A percentile compares a stretch with the other conserved stretches of the same genome.
Evolutionary conservation across 768 basidiomycete genomes (phyloP).

Genomic region (Trametes cinnabarina): DNA sequence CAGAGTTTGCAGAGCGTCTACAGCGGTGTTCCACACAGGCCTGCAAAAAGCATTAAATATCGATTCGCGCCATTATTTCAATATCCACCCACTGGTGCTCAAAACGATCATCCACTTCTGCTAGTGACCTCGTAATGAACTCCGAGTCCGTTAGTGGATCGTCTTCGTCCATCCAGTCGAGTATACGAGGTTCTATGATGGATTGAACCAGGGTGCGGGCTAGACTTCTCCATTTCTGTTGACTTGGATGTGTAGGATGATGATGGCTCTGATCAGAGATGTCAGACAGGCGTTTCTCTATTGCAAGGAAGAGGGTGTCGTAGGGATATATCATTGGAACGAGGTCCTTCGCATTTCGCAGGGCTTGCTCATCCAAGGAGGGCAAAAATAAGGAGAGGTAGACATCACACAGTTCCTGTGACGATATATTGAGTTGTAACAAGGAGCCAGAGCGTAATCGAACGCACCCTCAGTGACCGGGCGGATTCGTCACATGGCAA

Average conservation of each 20-base stretch:
- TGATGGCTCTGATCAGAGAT: background rate
- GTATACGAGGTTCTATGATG: conserved; percentile 44
- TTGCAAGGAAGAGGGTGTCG: background rate
- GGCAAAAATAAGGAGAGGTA: conserved; percentile 36
- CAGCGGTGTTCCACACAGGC: conserved; percentile 34
- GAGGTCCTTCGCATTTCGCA: conserved; percentile 19
- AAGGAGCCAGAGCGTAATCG: background rate
- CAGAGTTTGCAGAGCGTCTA: conserved; percentile 33
- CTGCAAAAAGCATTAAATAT: conserved; percentile 28
- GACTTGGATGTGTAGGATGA: background rate
- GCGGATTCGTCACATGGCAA: conserved; percentile 33
- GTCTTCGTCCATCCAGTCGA: conserved; percentile 60
- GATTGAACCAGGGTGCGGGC: conserved; percentile 25
- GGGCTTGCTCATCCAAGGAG: conserved; percentile 26
- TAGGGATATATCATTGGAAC: background rate
- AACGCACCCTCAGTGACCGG: conserved; percentile 16
- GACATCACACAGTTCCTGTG: conserved; percentile 22
- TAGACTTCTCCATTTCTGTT: conserved; percentile 12
- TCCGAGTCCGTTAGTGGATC: conserved; percentile 38
- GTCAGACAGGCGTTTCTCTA: background rate
- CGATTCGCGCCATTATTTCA: background rate
- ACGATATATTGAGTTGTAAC: background rate
- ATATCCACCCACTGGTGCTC: conserved; percentile 14
- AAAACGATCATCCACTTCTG: conserved; percentile 45
- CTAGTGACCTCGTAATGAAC: conserved; percentile 44